phyloP scores from a whole-genome alignment of 2,329 filamentous ascomycete species.

The Monosporascus sp. region DNA sequence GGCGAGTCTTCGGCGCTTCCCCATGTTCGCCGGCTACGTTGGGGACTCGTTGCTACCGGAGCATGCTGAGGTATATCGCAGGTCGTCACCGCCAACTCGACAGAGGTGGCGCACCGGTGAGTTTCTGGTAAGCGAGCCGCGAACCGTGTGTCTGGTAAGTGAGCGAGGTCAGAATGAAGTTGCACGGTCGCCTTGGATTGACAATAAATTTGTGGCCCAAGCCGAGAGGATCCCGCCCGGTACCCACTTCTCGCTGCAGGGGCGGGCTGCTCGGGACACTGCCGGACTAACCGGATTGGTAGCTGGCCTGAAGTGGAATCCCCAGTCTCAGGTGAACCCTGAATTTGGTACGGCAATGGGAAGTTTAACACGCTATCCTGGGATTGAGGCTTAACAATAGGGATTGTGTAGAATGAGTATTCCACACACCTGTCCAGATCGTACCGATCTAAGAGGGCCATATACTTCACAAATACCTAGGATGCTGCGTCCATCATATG shows the following conservation, averaged over 20 bases:
- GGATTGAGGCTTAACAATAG: no score
- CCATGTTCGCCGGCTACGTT: conserved; percentile 33
- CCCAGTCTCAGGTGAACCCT: not conserved
- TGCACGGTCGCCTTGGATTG: not conserved
- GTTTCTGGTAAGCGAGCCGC: no score
- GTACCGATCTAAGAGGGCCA: no score
- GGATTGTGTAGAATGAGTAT: no score
- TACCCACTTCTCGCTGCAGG: not conserved
- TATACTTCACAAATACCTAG: no score
- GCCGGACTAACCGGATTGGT: not conserved
- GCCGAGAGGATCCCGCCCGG: not conserved
- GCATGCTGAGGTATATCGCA: conserved; percentile 13
- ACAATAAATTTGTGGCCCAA: not conserved
- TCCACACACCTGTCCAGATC: no score
- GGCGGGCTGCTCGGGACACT: not conserved
- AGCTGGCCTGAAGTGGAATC: not conserved
- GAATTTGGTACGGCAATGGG: no score
- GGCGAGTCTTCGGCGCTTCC: conserved; percentile 34
- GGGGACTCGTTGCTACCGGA: conserved; percentile 9
- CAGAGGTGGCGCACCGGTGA: no score
- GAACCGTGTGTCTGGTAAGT: no score
- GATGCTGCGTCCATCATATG: no score
- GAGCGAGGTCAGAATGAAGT: no score
- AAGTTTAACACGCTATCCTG: no score
- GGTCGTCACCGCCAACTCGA: not conserved